phyloP scores from a whole-genome alignment of 331 rosid genomes.

The Stylosanthes scabra region DNA sequence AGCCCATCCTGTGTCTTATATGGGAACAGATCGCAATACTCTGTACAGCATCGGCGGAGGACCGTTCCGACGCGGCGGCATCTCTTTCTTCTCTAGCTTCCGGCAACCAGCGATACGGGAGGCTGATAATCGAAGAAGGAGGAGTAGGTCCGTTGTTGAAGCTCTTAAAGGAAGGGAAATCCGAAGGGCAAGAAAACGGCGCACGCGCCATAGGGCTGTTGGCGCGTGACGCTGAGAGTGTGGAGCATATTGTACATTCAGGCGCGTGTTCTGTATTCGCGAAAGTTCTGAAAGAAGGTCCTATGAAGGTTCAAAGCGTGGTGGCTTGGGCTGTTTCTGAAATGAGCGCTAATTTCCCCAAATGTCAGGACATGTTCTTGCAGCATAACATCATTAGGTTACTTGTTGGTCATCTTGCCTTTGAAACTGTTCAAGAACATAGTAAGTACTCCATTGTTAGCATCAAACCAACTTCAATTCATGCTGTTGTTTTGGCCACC shows the following conservation, averaged over 20 bases:
- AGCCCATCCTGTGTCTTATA: conserved; percentile 75
- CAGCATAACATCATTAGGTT: conserved; percentile 74
- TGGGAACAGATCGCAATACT: conserved; percentile 91
- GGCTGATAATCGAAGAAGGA: conserved; percentile 80
- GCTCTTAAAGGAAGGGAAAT: conserved; percentile 71
- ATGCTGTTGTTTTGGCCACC: conserved; percentile 79
- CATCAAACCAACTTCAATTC: conserved; percentile 73
- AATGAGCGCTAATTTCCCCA: conserved; percentile 61
- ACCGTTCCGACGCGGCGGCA: conserved; percentile 86
- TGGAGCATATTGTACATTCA: conserved; percentile 64
- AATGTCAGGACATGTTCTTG: conserved; percentile 78
- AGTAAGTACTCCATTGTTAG: conserved; percentile 69
- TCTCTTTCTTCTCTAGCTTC: conserved; percentile 71
- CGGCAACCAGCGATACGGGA: conserved; percentile 79
- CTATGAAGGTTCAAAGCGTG: conserved; percentile 74
- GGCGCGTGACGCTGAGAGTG: conserved; percentile 77
- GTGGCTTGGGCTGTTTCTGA: conserved; percentile 89
- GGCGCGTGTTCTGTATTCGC: conserved; percentile 74
- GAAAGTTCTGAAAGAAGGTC: conserved; percentile 76
- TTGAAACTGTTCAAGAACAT: conserved; percentile 85
- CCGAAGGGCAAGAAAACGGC: conserved; percentile 80
- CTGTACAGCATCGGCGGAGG: conserved; percentile 61
- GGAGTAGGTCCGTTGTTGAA: conserved; percentile 75
- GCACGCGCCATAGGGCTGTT: conserved; percentile 76
- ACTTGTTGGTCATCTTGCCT: conserved; percentile 83